These are phyloP conservation scores for Tetrahymena malaccensis DNA, from an alignment of 73 alveolate species.

Conservation along the genomic window DNA sequence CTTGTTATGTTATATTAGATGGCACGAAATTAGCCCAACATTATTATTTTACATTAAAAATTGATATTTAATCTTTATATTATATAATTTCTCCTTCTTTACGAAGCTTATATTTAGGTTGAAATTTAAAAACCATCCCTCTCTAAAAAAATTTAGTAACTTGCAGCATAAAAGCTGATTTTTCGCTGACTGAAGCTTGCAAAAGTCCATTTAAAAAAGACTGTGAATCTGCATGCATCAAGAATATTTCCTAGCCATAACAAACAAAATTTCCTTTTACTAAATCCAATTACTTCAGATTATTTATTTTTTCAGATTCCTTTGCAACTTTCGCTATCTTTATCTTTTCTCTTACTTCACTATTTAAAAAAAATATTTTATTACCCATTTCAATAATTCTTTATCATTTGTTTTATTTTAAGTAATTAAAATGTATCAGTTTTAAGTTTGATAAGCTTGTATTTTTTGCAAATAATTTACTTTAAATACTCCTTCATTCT, in stretches of 20 bases:
- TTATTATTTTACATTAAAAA: slow-evolving; percentile 15
- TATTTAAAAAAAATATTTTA: not conserved
- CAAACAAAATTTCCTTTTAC: not conserved
- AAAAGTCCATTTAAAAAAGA: not conserved
- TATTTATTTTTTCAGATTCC: not conserved
- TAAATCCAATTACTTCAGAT: not conserved
- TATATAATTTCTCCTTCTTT: slow-evolving; percentile 55
- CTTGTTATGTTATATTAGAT: not conserved
- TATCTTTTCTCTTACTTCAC: not conserved
- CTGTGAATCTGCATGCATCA: not conserved
- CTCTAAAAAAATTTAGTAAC: not conserved
- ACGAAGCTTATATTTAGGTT: not conserved
- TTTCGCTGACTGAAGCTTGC: not conserved
- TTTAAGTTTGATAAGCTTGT: no score
- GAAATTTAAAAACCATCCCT: not conserved
- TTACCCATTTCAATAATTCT: no score
- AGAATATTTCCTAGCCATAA: not conserved
- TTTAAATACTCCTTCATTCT: not conserved
- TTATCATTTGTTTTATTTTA: no score
- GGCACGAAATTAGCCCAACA: not conserved
- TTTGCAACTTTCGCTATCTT: not conserved
- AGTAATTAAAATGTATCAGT: no score
- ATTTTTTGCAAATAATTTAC: not conserved
- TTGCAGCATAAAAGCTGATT: not conserved
- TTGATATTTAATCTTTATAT: slow-evolving; percentile 43